These are phyloP conservation scores for Scedosporium apiospermum DNA, from an alignment of 2,329 filamentous ascomycete genomes.

Conservation along the genomic window DNA sequence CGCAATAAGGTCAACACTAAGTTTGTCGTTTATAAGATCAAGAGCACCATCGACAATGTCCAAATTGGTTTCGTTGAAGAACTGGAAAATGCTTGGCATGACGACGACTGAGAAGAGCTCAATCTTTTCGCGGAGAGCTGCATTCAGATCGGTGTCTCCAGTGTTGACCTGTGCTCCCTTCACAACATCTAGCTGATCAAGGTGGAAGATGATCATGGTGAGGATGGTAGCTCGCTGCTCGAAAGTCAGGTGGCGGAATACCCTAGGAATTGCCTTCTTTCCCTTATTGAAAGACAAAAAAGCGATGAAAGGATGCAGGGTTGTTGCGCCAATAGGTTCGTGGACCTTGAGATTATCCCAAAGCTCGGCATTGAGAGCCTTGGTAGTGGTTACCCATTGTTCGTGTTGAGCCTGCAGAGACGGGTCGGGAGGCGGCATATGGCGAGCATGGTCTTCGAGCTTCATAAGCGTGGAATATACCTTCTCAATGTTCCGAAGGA, in stretches of 20 bases:
- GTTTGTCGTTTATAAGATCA: constrained; percentile 71
- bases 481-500: constrained; percentile 77
- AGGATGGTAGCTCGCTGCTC: constrained; percentile 91
- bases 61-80: constrained; percentile 83
- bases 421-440: constrained; percentile 57
- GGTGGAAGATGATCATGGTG: constrained; percentile 89
- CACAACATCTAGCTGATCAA: constrained; percentile 87
- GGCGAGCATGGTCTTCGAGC: constrained; percentile 85
- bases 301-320: constrained; percentile 87
- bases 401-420: constrained; percentile 65
- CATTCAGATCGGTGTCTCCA: constrained; percentile 62
- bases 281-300: constrained; percentile 92
- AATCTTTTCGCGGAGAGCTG: constrained; percentile 77
- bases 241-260: constrained; percentile 86
- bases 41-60: constrained; percentile 86
- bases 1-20: constrained; percentile 76
- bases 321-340: constrained; percentile 72
- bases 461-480: constrained; percentile 86
- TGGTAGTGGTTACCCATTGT: constrained; percentile 67
- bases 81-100: constrained; percentile 81
- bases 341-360: constrained; percentile 88
- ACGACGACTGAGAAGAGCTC: constrained; percentile 83
- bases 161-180: constrained; percentile 65
- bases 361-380: constrained; percentile 65
- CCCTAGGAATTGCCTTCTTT: constrained; percentile 88